These are phyloP conservation scores for Phytophthora pistaciae DNA, from an alignment of 352 stramenopile genomes.

Conservation along the genomic window DNA sequence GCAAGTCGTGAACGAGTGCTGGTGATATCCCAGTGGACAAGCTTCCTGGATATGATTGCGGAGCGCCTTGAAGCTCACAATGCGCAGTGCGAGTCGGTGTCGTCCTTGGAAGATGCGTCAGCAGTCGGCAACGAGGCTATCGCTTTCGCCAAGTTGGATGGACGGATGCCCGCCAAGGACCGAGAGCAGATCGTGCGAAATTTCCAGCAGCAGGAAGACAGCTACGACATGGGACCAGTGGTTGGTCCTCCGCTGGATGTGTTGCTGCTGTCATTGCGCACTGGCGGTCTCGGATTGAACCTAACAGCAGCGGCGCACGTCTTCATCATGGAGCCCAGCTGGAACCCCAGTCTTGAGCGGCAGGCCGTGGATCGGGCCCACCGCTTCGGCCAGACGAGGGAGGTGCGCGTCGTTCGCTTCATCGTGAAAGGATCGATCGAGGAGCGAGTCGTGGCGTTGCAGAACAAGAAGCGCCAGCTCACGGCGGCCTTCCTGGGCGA, in stretches of 20 bases:
- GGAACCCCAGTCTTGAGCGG: slow-evolving; percentile 92
- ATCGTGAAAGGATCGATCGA: slow-evolving; percentile 92
- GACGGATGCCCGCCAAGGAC: slow-evolving; percentile 64
- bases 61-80: slow-evolving; percentile 54
- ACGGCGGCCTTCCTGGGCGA: slow-evolving; percentile 82
- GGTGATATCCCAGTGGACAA: slow-evolving; percentile 92
- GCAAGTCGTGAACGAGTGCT: slow-evolving; percentile 64
- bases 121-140: slow-evolving; percentile 29
- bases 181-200: slow-evolving; percentile 69
- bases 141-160: slow-evolving; percentile 66
- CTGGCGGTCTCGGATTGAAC: slow-evolving; percentile 92
- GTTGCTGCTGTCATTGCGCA: slow-evolving; percentile 90
- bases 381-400: slow-evolving; percentile 82
- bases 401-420: slow-evolving; percentile 84
- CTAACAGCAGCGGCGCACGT: slow-evolving; percentile 93
- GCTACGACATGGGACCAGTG: slow-evolving; percentile 4
- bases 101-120: slow-evolving; percentile 21
- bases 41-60: slow-evolving; percentile 83
- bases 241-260: slow-evolving; percentile 65
- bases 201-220: slow-evolving; percentile 60
- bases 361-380: slow-evolving; percentile 92
- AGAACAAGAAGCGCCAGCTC: slow-evolving; percentile 89
- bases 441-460: slow-evolving; percentile 88
- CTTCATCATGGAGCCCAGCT: slow-evolving; percentile 95
- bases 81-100: slow-evolving; percentile 26